Conservation (phyloP, 208 protist genomes). For the Trypanosoma cruzi region DNA sequence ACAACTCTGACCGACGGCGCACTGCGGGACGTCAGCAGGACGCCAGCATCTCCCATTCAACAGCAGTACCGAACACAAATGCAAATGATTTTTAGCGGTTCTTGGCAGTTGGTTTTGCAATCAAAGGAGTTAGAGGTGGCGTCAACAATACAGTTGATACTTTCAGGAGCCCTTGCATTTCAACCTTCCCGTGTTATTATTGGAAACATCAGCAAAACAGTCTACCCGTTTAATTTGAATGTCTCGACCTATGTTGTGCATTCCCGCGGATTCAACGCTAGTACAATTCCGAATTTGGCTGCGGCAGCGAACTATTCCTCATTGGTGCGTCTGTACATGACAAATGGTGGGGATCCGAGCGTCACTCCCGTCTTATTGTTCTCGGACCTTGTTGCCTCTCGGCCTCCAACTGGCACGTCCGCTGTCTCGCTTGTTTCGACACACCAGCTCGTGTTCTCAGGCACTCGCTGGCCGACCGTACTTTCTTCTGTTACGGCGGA, state of each 20-base stretch:
- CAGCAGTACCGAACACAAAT: conserved; percentile 7
- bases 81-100: conserved; percentile 15
- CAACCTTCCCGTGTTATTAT: conserved; percentile 10
- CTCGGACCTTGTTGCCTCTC: background rate
- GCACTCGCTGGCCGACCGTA: conserved; percentile 6
- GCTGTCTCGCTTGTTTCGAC: background rate
- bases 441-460: conserved; percentile 5
- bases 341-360: conserved; percentile 6
- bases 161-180: conserved; percentile 2
- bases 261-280: background rate
- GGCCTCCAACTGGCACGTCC: background rate
- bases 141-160: background rate
- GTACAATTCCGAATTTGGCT: background rate
- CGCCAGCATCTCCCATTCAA: background rate
- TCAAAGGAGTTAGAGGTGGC: background rate
- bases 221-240: conserved; percentile 20
- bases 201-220: background rate
- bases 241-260: conserved; percentile 7
- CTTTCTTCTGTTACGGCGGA: background rate
- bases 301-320: background rate
- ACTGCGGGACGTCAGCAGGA: background rate
- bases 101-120: conserved; percentile 22
- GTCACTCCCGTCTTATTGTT: background rate
- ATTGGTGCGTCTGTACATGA: conserved; percentile 7
- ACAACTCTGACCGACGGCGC: background rate